Evolutionary conservation across 129 eudicot species (phyloP), one percentile per base, ranked within the genome.

Genomic region (Tanacetum coccineum): DNA sequence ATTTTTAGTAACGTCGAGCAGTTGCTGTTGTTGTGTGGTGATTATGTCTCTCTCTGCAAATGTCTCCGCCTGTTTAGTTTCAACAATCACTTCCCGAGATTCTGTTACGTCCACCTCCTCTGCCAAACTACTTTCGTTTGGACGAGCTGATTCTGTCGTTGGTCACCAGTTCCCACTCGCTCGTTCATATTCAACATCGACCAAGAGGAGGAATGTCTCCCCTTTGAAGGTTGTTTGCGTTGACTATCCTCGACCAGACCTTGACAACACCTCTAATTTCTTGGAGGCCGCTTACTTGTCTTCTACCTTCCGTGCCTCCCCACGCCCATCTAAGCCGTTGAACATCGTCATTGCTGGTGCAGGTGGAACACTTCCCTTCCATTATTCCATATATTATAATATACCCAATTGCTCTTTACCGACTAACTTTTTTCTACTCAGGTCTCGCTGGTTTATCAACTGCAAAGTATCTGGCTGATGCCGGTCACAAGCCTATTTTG

Each of bases 381-480:
- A 0, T n/a, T n/a, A n/a, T 25, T 19, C 25, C 3, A 57, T 32
- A 19, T 13, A 1, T 70, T 21, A 25, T 22, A n/a, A n/a, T n/a
- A n/a, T n/a, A 22, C 46, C 25, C 25, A 22, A 22, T 22, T 22
- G 25, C 25, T 22, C 25, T 1, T 22, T 22, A 22, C 53, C 40
- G 13, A 12, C 48, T 71, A 54, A 66, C 44, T 47, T 81, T 51
- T 68, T 17, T 54, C 45, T 78, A 48, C 79, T n/a, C 86, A 89
- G 99, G 97, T 78, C 75, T 94, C 81, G 97, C 90, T 68, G 99
- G 97, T 61, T 82, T 94, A 78, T 89, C 93, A 62, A 94, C 99
- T 60, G 97, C 99, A 30, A 94, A 94, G 74, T 94, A 94, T 78
- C 79, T 94, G 70, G 93, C 97, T 52, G 99, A 89, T 81, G 99